A percentile compares a stretch with the other conserved stretches of the same genome.
Evolutionary conservation across 768 basidiomycete genomes (phyloP).

Genomic region (Mycena sanguinolenta): DNA sequence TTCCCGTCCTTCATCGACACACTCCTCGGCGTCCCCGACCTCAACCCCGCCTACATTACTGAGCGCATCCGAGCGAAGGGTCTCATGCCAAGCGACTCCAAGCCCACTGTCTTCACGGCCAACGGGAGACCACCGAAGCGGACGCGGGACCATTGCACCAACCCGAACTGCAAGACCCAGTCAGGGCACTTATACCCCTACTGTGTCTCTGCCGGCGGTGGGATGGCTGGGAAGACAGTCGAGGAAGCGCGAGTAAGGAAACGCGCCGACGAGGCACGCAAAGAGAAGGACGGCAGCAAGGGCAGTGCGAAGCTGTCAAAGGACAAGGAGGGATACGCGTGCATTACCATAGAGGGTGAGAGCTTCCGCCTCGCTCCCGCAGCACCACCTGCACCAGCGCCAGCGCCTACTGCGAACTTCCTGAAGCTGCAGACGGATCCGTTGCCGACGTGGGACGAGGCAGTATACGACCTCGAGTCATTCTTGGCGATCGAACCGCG

Average conservation of each 20-base stretch:
- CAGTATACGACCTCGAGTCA: not conserved
- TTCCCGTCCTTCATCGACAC: not conserved
- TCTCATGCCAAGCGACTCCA: not conserved
- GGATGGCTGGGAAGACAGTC: slow-evolving; percentile 11
- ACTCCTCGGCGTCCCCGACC: not conserved
- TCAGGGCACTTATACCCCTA: not conserved
- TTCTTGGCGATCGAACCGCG: not conserved
- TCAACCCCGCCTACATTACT: not conserved
- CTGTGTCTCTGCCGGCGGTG: not conserved
- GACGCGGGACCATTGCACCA: not conserved
- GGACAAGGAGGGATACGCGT: not conserved
- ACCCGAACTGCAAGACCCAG: not conserved
- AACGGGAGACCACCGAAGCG: not conserved
- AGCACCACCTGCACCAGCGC: not conserved
- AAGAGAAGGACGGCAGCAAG: not conserved
- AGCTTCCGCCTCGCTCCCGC: not conserved
- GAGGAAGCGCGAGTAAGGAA: not conserved
- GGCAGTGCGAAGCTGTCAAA: too few relatives aligned
- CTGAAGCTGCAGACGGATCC: not conserved
- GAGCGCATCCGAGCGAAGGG: not conserved
- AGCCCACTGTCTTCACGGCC: not conserved
- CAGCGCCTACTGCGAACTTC: not conserved
- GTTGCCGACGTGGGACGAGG: not conserved
- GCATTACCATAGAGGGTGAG: not conserved
- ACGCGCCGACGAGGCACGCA: not conserved